These are phyloP conservation scores for Orobanche coerulescens DNA, from an alignment of 257 asterid species.

Conservation along the genomic window DNA sequence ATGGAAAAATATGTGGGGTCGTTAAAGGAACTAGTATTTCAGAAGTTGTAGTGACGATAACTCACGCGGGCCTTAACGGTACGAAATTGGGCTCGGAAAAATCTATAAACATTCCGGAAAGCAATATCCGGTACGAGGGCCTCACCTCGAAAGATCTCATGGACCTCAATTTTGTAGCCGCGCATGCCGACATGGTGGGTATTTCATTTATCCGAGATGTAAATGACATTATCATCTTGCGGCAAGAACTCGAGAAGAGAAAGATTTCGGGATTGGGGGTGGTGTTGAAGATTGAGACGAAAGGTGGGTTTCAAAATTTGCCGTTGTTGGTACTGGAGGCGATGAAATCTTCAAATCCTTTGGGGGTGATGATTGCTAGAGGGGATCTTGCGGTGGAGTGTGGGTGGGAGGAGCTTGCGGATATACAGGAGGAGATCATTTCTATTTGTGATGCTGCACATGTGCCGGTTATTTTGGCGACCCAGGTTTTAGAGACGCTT, in stretches of 20 bases:
- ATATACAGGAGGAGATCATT: conserved; percentile 57
- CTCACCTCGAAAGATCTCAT: conserved; percentile 63
- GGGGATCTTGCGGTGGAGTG: conserved; percentile 85
- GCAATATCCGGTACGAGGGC: conserved; percentile 61
- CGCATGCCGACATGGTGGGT: conserved; percentile 68
- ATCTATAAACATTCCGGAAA: conserved; percentile 64
- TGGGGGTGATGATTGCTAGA: conserved; percentile 74
- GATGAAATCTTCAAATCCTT: conserved; percentile 50
- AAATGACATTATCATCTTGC: conserved; percentile 39
- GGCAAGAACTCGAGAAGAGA: conserved; percentile 56
- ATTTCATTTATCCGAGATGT: conserved; percentile 58
- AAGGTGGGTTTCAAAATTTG: conserved; percentile 54
- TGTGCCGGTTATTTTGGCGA: conserved; percentile 61
- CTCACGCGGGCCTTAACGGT: conserved; percentile 61
- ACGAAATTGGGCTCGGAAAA: conserved; percentile 66
- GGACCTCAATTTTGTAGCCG: conserved; percentile 68
- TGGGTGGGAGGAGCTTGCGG: conserved; percentile 72
- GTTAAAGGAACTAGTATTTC: conserved; percentile 53
- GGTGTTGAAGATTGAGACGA: conserved; percentile 63
- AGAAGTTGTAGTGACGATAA: conserved; percentile 57
- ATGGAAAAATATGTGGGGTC: conserved; percentile 72
- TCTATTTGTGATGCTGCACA: conserved; percentile 54
- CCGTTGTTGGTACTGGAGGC: conserved; percentile 57
- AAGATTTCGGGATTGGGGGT: conserved; percentile 40
- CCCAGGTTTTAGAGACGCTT: conserved; percentile 64